Conservation (phyloP, 768 basidiomycete genomes). For the Collybiopsis confluens region DNA sequence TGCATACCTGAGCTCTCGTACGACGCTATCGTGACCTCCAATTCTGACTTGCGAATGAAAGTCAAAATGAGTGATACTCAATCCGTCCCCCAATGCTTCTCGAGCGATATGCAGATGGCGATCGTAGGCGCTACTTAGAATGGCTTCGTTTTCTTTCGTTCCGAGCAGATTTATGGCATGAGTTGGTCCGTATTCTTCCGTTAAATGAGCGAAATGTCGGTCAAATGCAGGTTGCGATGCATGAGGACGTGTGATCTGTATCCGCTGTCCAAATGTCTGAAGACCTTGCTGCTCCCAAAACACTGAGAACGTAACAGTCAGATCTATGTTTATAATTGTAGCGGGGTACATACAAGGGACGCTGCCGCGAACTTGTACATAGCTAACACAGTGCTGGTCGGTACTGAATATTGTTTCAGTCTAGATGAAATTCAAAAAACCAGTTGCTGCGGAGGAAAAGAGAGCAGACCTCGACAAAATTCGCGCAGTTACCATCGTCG, state of each 20-base stretch:
- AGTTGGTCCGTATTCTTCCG: constrained; percentile 78
- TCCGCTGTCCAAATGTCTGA: constrained; percentile 90
- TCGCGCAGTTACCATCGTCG: constrained; percentile 91
- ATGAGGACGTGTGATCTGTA: constrained; percentile 93
- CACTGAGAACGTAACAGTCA: constrained; percentile 41
- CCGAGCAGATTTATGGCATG: constrained; percentile 93
- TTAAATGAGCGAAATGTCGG: constrained; percentile 82
- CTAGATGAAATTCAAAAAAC: constrained; percentile 33
- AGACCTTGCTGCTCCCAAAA: constrained; percentile 99
- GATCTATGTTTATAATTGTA: constrained; percentile 12
- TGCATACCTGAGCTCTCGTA: constrained; percentile 63
- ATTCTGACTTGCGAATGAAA: constrained; percentile 82
- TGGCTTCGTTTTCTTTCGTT: constrained; percentile 87
- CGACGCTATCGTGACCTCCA: constrained; percentile 84
- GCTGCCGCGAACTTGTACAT: constrained; percentile 91
- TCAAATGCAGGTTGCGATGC: constrained; percentile 98
- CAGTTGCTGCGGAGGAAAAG: constrained; percentile 2
- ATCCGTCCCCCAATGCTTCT: constrained; percentile 57
- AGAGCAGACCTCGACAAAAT: constrained; percentile 83
- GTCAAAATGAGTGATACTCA: constrained; percentile 86
- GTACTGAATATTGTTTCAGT: constrained; percentile 90
- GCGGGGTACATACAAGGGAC: constrained; percentile 73
- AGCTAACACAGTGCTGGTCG: constrained; percentile 84
- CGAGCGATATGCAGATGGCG: constrained; percentile 72
- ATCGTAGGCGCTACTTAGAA: constrained; percentile 76